Percentiles rank a stretch among this genome's conserved stretches.
Evolutionary conservation across 2,329 filamentous ascomycete species (phyloP).

Genomic region (Epichloe scottii): DNA sequence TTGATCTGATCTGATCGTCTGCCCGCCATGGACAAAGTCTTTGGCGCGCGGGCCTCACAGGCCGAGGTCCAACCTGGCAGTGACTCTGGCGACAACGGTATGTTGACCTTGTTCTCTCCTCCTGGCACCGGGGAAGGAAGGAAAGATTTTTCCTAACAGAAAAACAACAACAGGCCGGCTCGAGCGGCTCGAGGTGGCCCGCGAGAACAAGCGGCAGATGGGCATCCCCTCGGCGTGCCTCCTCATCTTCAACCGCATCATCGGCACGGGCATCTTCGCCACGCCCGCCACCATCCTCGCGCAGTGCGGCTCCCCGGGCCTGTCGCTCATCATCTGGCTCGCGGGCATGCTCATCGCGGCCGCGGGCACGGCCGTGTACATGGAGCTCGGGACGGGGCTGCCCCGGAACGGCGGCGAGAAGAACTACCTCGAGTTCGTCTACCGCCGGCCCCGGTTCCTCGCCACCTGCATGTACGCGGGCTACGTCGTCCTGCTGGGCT

Average conservation of each 20-base stretch:
- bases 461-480: constrained; percentile 47
- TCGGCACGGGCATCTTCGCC: constrained; percentile 55
- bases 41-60: not conserved
- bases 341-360: constrained; percentile 47
- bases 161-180: not conserved
- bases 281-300: constrained; percentile 46
- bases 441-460: constrained; percentile 46
- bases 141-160: not conserved
- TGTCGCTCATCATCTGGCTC: constrained; percentile 52
- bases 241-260: constrained; percentile 53
- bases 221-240: constrained; percentile 42
- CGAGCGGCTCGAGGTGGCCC: constrained; percentile 21
- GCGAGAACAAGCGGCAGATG: constrained; percentile 41
- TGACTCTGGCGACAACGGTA: constrained; percentile 6
- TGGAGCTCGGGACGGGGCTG: constrained; percentile 54
- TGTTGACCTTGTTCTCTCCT: not conserved
- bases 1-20: not conserved
- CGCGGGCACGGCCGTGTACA: constrained; percentile 50
- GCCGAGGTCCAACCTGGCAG: constrained; percentile 2
- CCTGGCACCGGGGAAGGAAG: not conserved
- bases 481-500: constrained; percentile 51
- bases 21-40: not conserved
- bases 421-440: constrained; percentile 55
- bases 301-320: constrained; percentile 47
- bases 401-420: constrained; percentile 54